phyloP scores from a whole-genome alignment of 1,139 yeast genomes.

The Geotrichum klebahnii region DNA sequence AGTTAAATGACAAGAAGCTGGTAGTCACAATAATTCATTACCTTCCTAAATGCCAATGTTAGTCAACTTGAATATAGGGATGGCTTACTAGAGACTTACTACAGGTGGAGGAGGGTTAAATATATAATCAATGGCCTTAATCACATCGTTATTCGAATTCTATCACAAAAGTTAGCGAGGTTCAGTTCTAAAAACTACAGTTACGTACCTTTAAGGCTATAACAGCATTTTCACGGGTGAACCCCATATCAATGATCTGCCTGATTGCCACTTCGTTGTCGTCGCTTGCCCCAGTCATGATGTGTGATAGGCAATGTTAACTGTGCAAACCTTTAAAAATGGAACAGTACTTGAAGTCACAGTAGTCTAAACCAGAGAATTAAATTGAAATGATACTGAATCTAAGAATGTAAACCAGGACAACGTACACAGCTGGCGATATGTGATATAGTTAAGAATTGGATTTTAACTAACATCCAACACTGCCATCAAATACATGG shows the following conservation, averaged over 20 bases:
- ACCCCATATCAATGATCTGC: slow-evolving; percentile 61
- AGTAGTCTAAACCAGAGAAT: no score
- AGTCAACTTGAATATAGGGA: slow-evolving; percentile 11
- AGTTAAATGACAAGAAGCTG: background rate
- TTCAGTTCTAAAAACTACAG: background rate
- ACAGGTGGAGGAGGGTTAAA: slow-evolving; percentile 44
- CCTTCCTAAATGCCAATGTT: slow-evolving; percentile 14
- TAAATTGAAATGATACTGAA: no score
- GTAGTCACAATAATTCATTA: slow-evolving; percentile 1
- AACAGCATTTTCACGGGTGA: slow-evolving; percentile 43
- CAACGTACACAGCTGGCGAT: no score
- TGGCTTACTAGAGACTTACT: slow-evolving; percentile 21
- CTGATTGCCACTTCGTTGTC: slow-evolving; percentile 8
- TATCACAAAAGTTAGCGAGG: slow-evolving; percentile 14
- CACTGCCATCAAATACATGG: no score
- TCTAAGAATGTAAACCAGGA: no score
- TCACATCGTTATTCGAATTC: slow-evolving; percentile 47
- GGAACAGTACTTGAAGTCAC: background rate
- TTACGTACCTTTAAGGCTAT: slow-evolving; percentile 35
- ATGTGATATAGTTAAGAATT: no score
- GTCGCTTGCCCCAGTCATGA: slow-evolving; percentile 5
- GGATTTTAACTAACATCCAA: no score
- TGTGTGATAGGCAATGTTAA: background rate
- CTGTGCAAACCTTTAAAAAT: background rate
- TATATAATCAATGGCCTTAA: slow-evolving; percentile 52